Evolutionary conservation across 805 yeast species (phyloP).

Genomic region (Vanderwaltozyma tropicalis): DNA sequence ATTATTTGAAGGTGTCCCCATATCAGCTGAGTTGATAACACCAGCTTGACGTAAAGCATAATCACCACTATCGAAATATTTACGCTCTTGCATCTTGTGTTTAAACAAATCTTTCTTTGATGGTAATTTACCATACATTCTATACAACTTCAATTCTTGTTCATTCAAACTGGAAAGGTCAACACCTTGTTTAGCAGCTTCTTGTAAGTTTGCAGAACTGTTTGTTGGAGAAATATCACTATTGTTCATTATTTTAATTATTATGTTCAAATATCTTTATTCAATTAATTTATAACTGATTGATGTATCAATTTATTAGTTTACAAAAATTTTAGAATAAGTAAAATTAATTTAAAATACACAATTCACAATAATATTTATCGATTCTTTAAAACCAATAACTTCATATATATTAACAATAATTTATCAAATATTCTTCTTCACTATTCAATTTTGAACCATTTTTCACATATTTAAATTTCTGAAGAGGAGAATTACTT

Average conservation of each 20-base stretch:
- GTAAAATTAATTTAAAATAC: too few relatives aligned
- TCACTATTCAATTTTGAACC: too few relatives aligned
- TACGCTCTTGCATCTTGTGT: constrained; percentile 73
- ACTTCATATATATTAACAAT: too few relatives aligned
- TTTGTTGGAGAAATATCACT: constrained; percentile 19
- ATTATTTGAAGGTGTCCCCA: constrained; percentile 19
- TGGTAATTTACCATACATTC: constrained; percentile 79
- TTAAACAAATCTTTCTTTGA: constrained; percentile 66
- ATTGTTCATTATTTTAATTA: neutral
- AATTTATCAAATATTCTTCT: too few relatives aligned
- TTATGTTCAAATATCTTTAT: too few relatives aligned
- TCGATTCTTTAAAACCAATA: too few relatives aligned
- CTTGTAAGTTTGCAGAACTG: constrained; percentile 17
- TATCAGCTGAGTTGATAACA: constrained; percentile 23
- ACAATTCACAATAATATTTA: too few relatives aligned
- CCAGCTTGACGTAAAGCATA: constrained; percentile 78
- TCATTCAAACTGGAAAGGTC: constrained; percentile 55
- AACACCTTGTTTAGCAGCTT: constrained; percentile 14
- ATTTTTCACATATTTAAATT: too few relatives aligned
- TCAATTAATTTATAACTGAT: too few relatives aligned
- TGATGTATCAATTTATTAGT: too few relatives aligned
- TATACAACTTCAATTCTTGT: constrained; percentile 69
- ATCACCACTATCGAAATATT: constrained; percentile 90
- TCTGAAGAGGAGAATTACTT: too few relatives aligned
- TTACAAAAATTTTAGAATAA: too few relatives aligned